These are phyloP conservation scores for Heterobasidion annosum DNA, from an alignment of 1,284 basidiomycete genomes.

Conservation along the genomic window DNA sequence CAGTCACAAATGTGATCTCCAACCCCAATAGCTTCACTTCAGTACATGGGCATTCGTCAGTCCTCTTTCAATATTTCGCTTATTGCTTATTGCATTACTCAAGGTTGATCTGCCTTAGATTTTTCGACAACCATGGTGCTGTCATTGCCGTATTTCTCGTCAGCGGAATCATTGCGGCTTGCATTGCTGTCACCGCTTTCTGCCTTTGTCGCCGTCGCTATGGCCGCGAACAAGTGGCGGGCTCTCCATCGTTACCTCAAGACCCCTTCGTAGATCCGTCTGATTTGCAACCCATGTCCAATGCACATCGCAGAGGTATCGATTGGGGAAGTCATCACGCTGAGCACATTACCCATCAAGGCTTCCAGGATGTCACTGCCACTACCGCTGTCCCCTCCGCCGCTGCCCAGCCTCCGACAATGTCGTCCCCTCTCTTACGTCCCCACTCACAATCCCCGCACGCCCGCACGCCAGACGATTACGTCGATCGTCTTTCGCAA, in stretches of 20 bases:
- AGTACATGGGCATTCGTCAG: constrained; percentile 15
- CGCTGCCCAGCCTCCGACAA: no score
- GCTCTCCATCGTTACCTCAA: constrained; percentile 22
- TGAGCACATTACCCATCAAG: neutral
- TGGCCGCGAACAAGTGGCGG: constrained; percentile 22
- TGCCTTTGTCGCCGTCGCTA: constrained; percentile 32
- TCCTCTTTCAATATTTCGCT: neutral
- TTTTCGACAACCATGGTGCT: constrained; percentile 43
- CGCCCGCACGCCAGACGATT: no score
- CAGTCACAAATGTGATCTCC: constrained; percentile 38
- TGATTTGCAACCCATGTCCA: constrained; percentile 7
- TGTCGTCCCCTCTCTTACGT: no score
- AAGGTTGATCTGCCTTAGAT: constrained; percentile 22
- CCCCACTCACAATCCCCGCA: no score
- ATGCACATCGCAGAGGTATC: neutral
- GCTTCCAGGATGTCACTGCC: no score
- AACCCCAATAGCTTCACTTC: constrained; percentile 29
- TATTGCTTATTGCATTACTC: neutral
- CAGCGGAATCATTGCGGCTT: constrained; percentile 34
- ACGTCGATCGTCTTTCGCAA: neutral
- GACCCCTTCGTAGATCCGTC: constrained; percentile 20
- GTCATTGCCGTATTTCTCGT: constrained; percentile 50
- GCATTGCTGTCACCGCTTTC: constrained; percentile 24
- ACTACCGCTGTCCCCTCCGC: no score
- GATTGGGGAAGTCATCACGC: neutral